Percentiles rank a stretch among this genome's conserved stretches.
These are phyloP conservation scores for Yamadazyma oceani DNA, from an alignment of 1,139 yeast species.

Conservation along the genomic window DNA sequence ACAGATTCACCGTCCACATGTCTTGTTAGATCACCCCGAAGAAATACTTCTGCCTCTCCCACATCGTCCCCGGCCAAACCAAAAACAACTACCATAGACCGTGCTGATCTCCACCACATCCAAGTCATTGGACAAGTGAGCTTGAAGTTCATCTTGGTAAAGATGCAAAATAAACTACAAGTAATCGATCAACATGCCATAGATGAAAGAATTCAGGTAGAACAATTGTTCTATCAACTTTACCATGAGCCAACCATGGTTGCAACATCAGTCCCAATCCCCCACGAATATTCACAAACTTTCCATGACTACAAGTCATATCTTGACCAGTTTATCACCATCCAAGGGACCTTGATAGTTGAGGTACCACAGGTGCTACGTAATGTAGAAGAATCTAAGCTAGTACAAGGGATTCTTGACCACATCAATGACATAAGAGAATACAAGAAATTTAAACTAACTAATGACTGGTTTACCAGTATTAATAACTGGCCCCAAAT, in stretches of 20 bases:
- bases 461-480: conserved; percentile 18
- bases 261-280: neutral
- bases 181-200: conserved; percentile 78
- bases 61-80: conserved; percentile 11
- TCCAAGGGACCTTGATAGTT: too few relatives aligned
- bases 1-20: too few relatives aligned
- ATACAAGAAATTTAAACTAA: conserved; percentile 18
- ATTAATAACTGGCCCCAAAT: conserved; percentile 43
- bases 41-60: conserved; percentile 3
- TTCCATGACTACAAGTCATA: neutral
- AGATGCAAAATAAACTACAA: conserved; percentile 25
- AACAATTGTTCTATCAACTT: conserved; percentile 35
- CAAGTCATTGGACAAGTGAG: conserved; percentile 53
- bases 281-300: neutral
- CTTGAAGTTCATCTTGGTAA: conserved; percentile 53
- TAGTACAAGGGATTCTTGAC: conserved; percentile 1
- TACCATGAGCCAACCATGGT: neutral
- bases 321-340: conserved; percentile 1
- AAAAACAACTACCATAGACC: conserved; percentile 7
- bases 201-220: conserved; percentile 67
- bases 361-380: neutral
- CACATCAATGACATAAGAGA: conserved; percentile 33
- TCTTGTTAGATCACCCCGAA: too few relatives aligned
- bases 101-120: conserved; percentile 13
- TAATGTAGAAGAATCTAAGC: neutral